Conservation (phyloP, 2,329 filamentous ascomycete species). For the Aureobasidium melanogenum region DNA sequence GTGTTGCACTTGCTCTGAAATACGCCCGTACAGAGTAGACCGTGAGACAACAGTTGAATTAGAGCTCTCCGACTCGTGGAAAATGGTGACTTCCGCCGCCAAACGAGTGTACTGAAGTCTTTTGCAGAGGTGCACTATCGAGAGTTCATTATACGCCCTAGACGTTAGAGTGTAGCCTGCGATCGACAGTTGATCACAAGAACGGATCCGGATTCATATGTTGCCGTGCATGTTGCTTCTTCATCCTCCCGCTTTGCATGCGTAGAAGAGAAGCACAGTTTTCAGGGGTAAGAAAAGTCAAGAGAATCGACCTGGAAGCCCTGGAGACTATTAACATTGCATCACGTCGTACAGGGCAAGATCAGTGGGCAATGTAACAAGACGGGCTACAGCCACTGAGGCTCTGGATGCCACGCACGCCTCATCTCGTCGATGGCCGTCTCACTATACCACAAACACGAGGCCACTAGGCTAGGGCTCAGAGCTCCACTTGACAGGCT, state of each 20-base stretch:
- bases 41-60: not conserved
- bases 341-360: not conserved
- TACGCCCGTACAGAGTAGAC: not conserved
- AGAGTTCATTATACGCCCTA: not conserved
- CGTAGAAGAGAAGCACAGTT: not conserved
- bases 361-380: not conserved
- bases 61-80: not conserved
- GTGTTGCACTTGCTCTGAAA: not conserved
- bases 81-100: not conserved
- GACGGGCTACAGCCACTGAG: not conserved
- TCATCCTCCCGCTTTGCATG: not conserved
- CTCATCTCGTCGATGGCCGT: not conserved
- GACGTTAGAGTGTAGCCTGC: not conserved
- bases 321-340: not conserved
- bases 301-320: not conserved
- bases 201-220: not conserved
- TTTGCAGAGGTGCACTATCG: not conserved
- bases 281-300: not conserved
- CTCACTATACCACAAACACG: conserved; percentile 8
- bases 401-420: conserved; percentile 4
- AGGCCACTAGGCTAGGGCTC: not conserved
- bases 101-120: not conserved
- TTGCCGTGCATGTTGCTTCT: not conserved
- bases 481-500: not conserved
- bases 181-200: conserved; percentile 4